A percentile compares a stretch with the other conserved stretches of the same genome.
Evolutionary conservation across 2,329 filamentous ascomycete species (phyloP).

Genomic region (Arachnopeziza araneosa): DNA sequence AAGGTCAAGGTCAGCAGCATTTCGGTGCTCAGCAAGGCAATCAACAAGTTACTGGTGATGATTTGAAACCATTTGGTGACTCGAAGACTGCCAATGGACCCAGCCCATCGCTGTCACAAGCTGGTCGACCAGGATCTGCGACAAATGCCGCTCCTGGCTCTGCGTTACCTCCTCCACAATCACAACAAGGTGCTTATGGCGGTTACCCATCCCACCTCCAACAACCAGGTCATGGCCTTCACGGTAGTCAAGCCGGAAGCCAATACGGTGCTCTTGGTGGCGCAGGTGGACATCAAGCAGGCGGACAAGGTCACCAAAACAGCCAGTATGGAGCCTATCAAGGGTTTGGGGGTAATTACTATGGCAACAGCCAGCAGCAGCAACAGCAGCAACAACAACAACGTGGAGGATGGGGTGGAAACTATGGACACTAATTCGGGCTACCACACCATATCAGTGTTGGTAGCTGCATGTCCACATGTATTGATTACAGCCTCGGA

Average conservation of each 20-base stretch:
- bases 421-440: constrained; percentile 35
- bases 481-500: constrained; percentile 19
- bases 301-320: constrained; percentile 36
- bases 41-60: constrained; percentile 29
- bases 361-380: constrained; percentile 31
- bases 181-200: constrained; percentile 30
- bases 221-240: constrained; percentile 30
- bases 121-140: constrained; percentile 32
- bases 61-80: constrained; percentile 33
- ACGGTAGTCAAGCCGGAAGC: constrained; percentile 30
- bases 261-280: constrained; percentile 40
- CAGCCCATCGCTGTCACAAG: constrained; percentile 32
- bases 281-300: constrained; percentile 41
- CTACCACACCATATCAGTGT: background rate
- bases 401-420: constrained; percentile 44
- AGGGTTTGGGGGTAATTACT: constrained; percentile 36
- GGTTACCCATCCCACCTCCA: constrained; percentile 32
- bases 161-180: constrained; percentile 30
- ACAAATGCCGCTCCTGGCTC: constrained; percentile 31
- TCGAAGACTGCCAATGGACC: constrained; percentile 31
- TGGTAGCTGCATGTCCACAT: constrained; percentile 26
- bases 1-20: constrained; percentile 30
- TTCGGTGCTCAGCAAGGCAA: constrained; percentile 28
- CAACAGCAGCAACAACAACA: constrained; percentile 22
- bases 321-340: constrained; percentile 40